These are phyloP conservation scores for Schizosaccharomyces lindneri DNA, from an alignment of 805 yeast species.

Conservation along the genomic window DNA sequence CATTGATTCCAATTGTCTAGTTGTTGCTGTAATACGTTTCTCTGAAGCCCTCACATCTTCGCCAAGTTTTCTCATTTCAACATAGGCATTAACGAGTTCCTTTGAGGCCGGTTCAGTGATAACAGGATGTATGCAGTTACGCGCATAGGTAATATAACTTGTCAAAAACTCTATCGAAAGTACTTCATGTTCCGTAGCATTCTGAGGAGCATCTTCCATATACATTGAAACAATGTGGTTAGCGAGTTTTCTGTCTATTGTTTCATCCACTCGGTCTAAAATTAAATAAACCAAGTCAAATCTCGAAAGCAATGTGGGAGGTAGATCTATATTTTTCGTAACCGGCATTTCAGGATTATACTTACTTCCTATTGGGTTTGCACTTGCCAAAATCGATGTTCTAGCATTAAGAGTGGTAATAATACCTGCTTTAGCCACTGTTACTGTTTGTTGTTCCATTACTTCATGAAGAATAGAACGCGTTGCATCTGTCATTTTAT, in stretches of 20 bases:
- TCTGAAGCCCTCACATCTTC: constrained; percentile 73
- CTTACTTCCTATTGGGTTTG: constrained; percentile 88
- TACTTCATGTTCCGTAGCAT: constrained; percentile 35
- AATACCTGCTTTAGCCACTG: constrained; percentile 95
- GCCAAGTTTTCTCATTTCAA: constrained; percentile 80
- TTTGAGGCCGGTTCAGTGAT: constrained; percentile 58
- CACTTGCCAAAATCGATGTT: constrained; percentile 85
- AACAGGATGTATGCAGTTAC: constrained; percentile 56
- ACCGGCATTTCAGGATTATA: constrained; percentile 90
- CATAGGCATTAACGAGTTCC: constrained; percentile 68
- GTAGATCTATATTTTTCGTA: constrained; percentile 81
- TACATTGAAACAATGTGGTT: constrained; percentile 77
- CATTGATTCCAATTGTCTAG: constrained; percentile 90
- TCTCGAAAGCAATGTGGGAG: constrained; percentile 85
- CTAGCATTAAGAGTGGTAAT: constrained; percentile 91
- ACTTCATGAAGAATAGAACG: constrained; percentile 92
- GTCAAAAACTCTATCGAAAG: constrained; percentile 75
- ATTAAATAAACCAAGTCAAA: constrained; percentile 84
- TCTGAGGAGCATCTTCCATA: constrained; percentile 61
- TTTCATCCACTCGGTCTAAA: constrained; percentile 77
- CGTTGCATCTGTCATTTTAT: constrained; percentile 86
- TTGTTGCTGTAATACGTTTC: constrained; percentile 87
- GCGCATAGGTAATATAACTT: constrained; percentile 79
- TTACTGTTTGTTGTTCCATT: constrained; percentile 96
- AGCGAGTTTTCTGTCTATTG: constrained; percentile 64